Conservation (phyloP, 441 rosid genomes). For the Adansonia madagascariensis region DNA sequence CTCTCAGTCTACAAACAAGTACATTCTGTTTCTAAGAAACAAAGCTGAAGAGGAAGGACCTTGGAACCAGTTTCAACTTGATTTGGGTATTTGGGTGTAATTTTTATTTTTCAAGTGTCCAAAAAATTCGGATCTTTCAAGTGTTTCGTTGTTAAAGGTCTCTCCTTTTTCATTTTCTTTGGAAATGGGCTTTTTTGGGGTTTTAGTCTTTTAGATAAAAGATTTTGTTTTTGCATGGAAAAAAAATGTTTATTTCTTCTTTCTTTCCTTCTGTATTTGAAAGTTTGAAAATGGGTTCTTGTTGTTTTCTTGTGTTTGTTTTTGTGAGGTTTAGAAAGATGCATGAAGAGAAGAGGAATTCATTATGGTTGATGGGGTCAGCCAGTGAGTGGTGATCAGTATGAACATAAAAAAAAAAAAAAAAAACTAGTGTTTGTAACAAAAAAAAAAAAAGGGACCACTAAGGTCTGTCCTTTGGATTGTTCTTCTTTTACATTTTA, state of each 20-base stretch:
- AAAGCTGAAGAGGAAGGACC: slow-evolving; percentile 1
- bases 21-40: background rate
- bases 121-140: background rate
- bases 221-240: background rate
- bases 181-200: background rate
- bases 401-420: background rate
- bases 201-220: background rate
- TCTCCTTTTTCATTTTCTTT: background rate
- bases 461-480: slow-evolving; percentile 33
- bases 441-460: slow-evolving; percentile 34
- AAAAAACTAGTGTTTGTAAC: background rate
- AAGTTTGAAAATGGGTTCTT: slow-evolving; percentile 24
- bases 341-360: slow-evolving; percentile 1
- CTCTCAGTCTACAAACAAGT: background rate
- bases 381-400: slow-evolving; percentile 8
- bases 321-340: slow-evolving; percentile 6
- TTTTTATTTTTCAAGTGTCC: background rate
- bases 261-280: slow-evolving; percentile 5
- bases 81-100: background rate
- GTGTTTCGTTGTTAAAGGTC: background rate
- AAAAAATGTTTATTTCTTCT: background rate
- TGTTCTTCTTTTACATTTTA: slow-evolving; percentile 20
- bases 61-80: background rate
- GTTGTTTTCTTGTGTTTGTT: slow-evolving; percentile 21
- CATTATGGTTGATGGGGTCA: slow-evolving; percentile 32